Percentiles rank a stretch among this genome's conserved stretches.
phyloP scores from a whole-genome alignment of 192 early-diverging fungal species.

The Backusella westeae region DNA sequence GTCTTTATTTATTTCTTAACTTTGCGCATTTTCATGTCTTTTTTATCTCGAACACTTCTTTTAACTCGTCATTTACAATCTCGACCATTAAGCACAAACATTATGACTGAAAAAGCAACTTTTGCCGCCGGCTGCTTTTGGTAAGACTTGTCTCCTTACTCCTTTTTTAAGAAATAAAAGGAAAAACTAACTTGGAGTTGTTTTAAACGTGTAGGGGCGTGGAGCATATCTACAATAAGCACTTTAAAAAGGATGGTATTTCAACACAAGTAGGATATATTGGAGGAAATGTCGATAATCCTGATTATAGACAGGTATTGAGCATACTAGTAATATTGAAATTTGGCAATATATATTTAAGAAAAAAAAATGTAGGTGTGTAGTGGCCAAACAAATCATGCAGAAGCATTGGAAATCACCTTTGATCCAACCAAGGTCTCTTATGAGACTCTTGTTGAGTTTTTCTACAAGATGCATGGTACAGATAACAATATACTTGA shows the following conservation, averaged over 20 bases:
- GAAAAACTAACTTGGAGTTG: neutral
- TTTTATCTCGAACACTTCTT: conserved; percentile 10
- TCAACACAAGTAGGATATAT: conserved; percentile 54
- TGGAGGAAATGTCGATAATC: conserved; percentile 43
- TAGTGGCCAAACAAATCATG: conserved; percentile 73
- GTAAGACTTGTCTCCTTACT: conserved; percentile 32
- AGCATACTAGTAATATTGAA: neutral
- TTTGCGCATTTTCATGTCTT: neutral
- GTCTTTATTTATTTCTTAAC: neutral
- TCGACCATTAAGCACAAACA: neutral
- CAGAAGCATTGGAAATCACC: conserved; percentile 78
- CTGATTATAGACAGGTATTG: conserved; percentile 50
- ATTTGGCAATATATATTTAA: neutral
- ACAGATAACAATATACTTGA: neutral
- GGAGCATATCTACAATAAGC: conserved; percentile 48
- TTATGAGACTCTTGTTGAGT: conserved; percentile 74
- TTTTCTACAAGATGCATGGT: conserved; percentile 79
- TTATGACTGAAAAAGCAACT: conserved; percentile 54
- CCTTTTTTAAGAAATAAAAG: neutral
- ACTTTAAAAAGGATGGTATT: conserved; percentile 48
- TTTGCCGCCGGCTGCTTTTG: conserved; percentile 97
- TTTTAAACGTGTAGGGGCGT: conserved; percentile 45
- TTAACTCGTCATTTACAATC: neutral
- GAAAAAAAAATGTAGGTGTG: conserved; percentile 51
- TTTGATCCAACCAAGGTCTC: conserved; percentile 70